A percentile compares a stretch with the other conserved stretches of the same genome.
Evolutionary conservation across 2,329 filamentous ascomycete species (phyloP).

Genomic region (Bertia moriformis): DNA sequence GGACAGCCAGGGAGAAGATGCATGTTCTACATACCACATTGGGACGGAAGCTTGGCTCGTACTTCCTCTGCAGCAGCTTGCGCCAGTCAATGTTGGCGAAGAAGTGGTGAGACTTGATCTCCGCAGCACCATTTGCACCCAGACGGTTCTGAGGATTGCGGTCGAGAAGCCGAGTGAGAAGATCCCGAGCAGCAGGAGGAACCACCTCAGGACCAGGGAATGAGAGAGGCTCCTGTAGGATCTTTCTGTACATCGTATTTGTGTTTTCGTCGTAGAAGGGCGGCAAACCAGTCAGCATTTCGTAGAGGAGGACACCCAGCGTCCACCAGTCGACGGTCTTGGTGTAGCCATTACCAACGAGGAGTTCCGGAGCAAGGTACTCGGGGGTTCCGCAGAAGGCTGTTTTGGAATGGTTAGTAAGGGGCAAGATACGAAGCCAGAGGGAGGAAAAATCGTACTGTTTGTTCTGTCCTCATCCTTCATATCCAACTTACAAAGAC

Average conservation of each 20-base stretch:
- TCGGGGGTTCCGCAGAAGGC: slow-evolving; percentile 93
- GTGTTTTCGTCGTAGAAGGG: slow-evolving; percentile 99
- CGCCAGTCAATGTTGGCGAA: slow-evolving; percentile 99
- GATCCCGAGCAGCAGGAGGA: slow-evolving; percentile 80
- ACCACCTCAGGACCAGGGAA: slow-evolving; percentile 85
- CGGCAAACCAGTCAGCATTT: slow-evolving; percentile 94
- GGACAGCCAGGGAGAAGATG: not conserved
- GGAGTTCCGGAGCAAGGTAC: slow-evolving; percentile 85
- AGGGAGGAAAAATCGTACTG: too few relatives aligned
- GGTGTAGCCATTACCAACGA: slow-evolving; percentile 89
- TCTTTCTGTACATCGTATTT: slow-evolving; percentile 99
- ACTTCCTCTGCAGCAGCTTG: slow-evolving; percentile 91
- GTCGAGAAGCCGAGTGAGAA: slow-evolving; percentile 79
- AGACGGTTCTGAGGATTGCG: slow-evolving; percentile 80
- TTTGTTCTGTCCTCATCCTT: slow-evolving; percentile 98
- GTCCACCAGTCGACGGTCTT: slow-evolving; percentile 99
- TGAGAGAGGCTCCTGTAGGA: slow-evolving; percentile 72
- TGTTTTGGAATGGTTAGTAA: not conserved
- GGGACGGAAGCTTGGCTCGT: slow-evolving; percentile 94
- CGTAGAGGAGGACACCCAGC: slow-evolving; percentile 85
- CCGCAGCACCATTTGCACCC: slow-evolving; percentile 82
- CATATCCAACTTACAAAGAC: slow-evolving; percentile 96
- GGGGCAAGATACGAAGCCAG: not conserved
- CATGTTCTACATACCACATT: slow-evolving; percentile 60
- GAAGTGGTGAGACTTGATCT: slow-evolving; percentile 98